Percentiles rank a stretch among this genome's conserved stretches.
Evolutionary conservation across 106 monocot genomes (phyloP).

Genomic region (Alisma plantagoaquatica): DNA sequence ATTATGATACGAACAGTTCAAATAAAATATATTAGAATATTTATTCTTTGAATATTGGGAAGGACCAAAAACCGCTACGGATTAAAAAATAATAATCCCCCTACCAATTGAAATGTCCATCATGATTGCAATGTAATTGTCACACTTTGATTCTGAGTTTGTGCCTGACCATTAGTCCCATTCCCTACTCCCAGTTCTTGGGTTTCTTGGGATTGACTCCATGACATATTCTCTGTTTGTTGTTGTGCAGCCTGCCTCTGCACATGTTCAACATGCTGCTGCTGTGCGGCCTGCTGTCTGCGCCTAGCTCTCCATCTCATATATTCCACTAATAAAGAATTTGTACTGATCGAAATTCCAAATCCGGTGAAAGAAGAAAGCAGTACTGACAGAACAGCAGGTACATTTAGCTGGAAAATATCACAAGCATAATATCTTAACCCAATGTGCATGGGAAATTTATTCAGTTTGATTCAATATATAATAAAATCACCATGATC

Average conservation of each 20-base stretch:
- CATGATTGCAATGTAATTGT: too few species aligned
- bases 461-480: background rate
- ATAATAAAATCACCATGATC: background rate
- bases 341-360: constrained; percentile 75
- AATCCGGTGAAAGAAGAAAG: constrained; percentile 92
- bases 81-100: too few species aligned
- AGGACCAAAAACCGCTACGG: too few species aligned
- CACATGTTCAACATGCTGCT: constrained; percentile 6
- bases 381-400: constrained; percentile 59
- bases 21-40: too few species aligned
- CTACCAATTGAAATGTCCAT: too few species aligned
- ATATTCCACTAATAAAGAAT: constrained; percentile 61
- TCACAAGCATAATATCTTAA: background rate
- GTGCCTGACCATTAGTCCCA: constrained; percentile 17
- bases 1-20: too few species aligned
- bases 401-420: constrained; percentile 49
- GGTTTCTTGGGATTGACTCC: constrained; percentile 10
- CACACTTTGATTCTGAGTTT: constrained; percentile 9
- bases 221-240: too few species aligned
- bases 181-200: constrained; percentile 3
- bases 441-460: background rate
- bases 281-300: constrained; percentile 29
- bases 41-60: too few species aligned
- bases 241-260: constrained; percentile 19
- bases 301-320: constrained; percentile 63